These are phyloP conservation scores for Acanthamoeba castellanii DNA, from an alignment of 208 protist species.

Conservation along the genomic window DNA sequence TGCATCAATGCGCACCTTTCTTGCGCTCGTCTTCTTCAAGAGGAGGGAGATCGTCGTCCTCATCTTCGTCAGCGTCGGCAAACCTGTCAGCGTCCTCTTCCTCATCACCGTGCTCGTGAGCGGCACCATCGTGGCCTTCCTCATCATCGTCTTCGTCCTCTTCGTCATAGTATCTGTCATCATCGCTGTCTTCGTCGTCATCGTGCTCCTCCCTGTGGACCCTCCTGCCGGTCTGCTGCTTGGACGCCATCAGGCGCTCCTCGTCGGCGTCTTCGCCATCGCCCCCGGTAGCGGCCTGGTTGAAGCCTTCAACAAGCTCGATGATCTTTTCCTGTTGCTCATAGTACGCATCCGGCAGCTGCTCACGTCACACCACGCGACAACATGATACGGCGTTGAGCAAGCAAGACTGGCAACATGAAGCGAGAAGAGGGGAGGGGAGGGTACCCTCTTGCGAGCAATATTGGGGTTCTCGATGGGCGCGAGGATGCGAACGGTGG, in stretches of 20 bases:
- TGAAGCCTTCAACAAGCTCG: conserved; percentile 28
- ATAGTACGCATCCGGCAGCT: conserved; percentile 25
- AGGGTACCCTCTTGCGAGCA: not conserved
- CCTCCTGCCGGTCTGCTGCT: not conserved
- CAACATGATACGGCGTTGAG: not conserved
- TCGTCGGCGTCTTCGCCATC: not conserved
- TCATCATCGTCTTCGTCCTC: not conserved
- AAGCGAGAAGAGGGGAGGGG: not conserved
- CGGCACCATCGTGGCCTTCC: not conserved
- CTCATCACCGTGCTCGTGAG: not conserved
- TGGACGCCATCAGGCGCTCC: not conserved
- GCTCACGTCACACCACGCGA: too few relatives aligned
- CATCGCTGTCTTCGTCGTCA: not conserved
- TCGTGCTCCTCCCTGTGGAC: not conserved
- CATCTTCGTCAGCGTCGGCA: conserved; percentile 23
- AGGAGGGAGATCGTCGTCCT: conserved; percentile 12
- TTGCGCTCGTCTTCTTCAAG: conserved; percentile 37
- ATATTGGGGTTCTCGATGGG: conserved; percentile 28
- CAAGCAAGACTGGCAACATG: not conserved
- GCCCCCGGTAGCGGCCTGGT: not conserved
- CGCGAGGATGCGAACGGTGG: conserved; percentile 19
- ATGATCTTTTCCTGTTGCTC: conserved; percentile 40
- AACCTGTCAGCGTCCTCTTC: not conserved
- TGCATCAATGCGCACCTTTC: not conserved
- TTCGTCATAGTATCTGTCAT: not conserved